These are phyloP conservation scores for Brachypodium distachyon DNA, from an alignment of 202 grass and related monocot genomes.

Conservation along the genomic window DNA sequence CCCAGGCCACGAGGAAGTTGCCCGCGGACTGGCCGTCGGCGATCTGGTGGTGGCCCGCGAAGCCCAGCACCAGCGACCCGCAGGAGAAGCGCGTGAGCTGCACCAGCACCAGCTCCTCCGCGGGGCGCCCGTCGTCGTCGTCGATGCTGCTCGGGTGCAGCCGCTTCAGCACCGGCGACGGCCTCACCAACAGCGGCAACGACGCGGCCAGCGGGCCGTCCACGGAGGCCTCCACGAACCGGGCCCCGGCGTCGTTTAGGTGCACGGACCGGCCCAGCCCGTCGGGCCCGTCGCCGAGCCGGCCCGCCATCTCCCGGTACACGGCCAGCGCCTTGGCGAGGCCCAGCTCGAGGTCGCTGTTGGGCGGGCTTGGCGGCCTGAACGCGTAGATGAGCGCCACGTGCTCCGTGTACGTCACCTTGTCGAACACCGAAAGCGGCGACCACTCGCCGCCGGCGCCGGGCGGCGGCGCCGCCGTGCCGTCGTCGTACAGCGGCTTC, in stretches of 20 bases:
- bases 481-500: constrained; percentile 22
- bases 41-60: constrained; percentile 52
- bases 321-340: constrained; percentile 32
- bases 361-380: constrained; percentile 45
- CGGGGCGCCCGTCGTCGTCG: neutral
- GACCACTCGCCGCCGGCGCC: neutral
- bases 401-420: constrained; percentile 38
- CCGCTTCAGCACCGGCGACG: constrained; percentile 27
- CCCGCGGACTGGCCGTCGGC: constrained; percentile 58
- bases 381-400: constrained; percentile 65
- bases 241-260: constrained; percentile 41
- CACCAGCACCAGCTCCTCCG: constrained; percentile 40
- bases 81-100: constrained; percentile 59
- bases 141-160: constrained; percentile 36
- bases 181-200: constrained; percentile 26
- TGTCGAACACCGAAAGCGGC: constrained; percentile 56
- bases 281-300: constrained; percentile 15
- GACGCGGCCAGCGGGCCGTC: constrained; percentile 23
- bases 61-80: constrained; percentile 43
- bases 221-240: constrained; percentile 36
- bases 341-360: constrained; percentile 27
- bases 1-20: constrained; percentile 70
- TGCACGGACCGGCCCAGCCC: constrained; percentile 26
- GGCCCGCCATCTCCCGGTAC: constrained; percentile 50
- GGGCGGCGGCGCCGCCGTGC: neutral